Conservation (phyloP, 2,329 filamentous ascomycete species). For the Xylaria sp. region DNA sequence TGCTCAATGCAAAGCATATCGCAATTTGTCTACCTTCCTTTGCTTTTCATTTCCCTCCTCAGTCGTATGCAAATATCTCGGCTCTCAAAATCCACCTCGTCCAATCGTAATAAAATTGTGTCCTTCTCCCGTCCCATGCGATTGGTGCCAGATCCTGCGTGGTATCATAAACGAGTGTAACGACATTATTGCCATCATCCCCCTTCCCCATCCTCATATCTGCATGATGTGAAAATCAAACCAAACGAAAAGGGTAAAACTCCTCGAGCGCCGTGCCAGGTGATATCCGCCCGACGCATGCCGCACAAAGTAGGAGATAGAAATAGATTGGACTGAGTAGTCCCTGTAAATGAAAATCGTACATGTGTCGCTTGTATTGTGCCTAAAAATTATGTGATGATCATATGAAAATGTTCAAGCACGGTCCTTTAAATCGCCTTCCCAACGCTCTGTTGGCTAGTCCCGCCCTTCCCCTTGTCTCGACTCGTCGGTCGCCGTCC, state of each 20-base stretch:
- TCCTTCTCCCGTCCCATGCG: constrained; percentile 2
- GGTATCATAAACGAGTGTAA: constrained; percentile 46
- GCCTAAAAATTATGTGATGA: not conserved
- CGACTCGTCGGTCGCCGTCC: constrained; percentile 24
- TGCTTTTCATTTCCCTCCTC: not conserved
- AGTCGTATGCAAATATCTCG: constrained; percentile 5
- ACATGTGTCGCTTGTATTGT: not conserved
- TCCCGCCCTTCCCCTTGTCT: constrained; percentile 42
- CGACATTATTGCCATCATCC: constrained; percentile 21
- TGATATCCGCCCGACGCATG: constrained; percentile 30
- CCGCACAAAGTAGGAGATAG: constrained; percentile 14
- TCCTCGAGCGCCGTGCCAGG: constrained; percentile 40
- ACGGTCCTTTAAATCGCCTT: constrained; percentile 48
- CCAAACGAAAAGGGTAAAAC: constrained; percentile 9
- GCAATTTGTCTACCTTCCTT: not conserved
- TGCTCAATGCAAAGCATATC: constrained; percentile 12
- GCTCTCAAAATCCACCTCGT: not conserved
- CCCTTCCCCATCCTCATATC: constrained; percentile 19
- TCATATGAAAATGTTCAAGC: not conserved
- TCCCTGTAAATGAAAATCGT: constrained; percentile 9
- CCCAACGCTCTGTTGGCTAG: constrained; percentile 49
- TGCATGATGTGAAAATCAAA: not conserved
- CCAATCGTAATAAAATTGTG: not conserved
- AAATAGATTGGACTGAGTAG: not conserved
- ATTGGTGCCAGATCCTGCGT: constrained; percentile 40